phyloP scores from a whole-genome alignment of 805 yeast genomes.

The Nakazawaea wickerhamii region DNA sequence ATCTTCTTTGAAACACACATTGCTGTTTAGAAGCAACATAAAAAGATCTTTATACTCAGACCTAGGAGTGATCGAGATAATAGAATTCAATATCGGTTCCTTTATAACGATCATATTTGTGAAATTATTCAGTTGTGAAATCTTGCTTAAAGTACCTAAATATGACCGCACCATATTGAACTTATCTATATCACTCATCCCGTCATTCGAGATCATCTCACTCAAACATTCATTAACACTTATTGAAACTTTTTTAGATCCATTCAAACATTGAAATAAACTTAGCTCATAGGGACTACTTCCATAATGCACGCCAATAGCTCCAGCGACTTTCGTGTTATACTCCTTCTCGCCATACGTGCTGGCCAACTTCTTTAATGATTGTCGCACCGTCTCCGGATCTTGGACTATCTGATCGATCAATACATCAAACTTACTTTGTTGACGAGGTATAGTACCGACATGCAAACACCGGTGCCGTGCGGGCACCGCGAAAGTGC shows the following conservation, averaged over 20 bases:
- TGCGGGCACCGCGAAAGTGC: too few species aligned
- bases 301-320: neutral
- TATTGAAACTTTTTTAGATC: neutral
- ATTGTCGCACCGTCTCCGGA: slow-evolving; percentile 2
- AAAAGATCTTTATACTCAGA: slow-evolving; percentile 3
- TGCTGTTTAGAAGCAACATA: slow-evolving; percentile 2
- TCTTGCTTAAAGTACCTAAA: neutral
- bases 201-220: neutral
- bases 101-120: neutral
- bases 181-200: neutral
- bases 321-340: neutral
- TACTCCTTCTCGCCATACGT: slow-evolving; percentile 5
- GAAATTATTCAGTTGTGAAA: neutral
- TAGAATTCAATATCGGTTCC: neutral
- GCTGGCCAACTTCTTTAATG: slow-evolving; percentile 2
- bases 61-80: slow-evolving; percentile 1
- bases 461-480: neutral
- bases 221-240: neutral
- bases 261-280: slow-evolving; percentile 6
- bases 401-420: slow-evolving; percentile 4
- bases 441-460: neutral
- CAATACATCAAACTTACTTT: slow-evolving; percentile 1
- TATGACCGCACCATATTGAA: neutral
- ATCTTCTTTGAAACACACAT: neutral
- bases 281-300: slow-evolving; percentile 2